Conservation (phyloP, 192 early-diverging fungal genomes). For the Funneliformis mosseae region DNA sequence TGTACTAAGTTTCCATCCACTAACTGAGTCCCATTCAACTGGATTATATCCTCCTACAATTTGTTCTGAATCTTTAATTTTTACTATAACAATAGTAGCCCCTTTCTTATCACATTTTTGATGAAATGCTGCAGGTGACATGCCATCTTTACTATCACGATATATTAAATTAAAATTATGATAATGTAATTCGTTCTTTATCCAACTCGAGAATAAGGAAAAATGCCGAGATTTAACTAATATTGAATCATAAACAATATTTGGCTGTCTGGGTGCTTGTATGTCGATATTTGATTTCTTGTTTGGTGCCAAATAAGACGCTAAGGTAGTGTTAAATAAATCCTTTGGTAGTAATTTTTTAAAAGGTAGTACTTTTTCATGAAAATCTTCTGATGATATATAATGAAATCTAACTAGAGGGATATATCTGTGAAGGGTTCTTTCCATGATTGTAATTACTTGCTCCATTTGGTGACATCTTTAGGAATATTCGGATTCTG, state of each 20-base stretch:
- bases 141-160: background rate
- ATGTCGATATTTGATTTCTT: background rate
- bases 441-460: background rate
- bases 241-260: background rate
- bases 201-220: background rate
- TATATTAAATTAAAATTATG: conserved; percentile 4
- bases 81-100: background rate
- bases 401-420: background rate
- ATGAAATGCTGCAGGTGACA: background rate
- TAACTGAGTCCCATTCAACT: background rate
- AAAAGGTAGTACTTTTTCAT: background rate
- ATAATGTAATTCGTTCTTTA: background rate
- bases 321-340: background rate
- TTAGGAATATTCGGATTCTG: background rate
- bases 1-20: background rate
- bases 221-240: background rate
- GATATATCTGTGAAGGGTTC: background rate
- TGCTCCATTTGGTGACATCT: background rate
- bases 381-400: background rate
- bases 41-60: conserved; percentile 25
- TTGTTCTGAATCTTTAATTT: background rate
- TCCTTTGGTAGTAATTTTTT: background rate
- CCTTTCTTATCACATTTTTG: background rate
- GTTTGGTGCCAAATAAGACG: background rate
- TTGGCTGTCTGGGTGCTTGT: background rate